phyloP scores from a whole-genome alignment of 306 rosid genomes.

The cucumber (Cucumis sativus) region DNA sequence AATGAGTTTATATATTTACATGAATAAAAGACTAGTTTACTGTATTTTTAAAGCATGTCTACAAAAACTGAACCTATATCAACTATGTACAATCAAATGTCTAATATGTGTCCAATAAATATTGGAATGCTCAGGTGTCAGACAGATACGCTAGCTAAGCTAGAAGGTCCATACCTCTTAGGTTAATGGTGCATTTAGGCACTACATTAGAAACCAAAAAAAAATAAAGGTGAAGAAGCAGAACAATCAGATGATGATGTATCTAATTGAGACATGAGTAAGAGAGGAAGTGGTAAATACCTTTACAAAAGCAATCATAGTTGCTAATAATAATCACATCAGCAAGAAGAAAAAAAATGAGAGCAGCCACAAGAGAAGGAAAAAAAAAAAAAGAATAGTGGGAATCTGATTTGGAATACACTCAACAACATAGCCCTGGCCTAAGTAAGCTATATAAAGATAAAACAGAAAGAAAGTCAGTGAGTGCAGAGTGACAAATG shows the following conservation, averaged over 20 bases:
- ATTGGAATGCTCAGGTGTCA: too few relatives aligned
- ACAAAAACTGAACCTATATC: too few relatives aligned
- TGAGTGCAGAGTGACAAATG: slow-evolving; percentile 3
- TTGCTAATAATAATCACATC: neutral
- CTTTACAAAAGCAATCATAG: neutral
- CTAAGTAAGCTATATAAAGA: neutral
- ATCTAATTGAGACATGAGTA: neutral
- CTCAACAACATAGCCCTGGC: neutral
- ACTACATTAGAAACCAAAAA: neutral
- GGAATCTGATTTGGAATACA: slow-evolving; percentile 1
- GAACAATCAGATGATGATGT: neutral
- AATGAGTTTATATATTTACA: too few relatives aligned
- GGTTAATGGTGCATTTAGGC: neutral
- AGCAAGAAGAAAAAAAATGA: neutral
- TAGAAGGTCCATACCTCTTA: too few relatives aligned
- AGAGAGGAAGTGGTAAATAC: neutral
- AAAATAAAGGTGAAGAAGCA: neutral
- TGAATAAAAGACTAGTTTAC: too few relatives aligned
- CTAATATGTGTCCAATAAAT: too few relatives aligned
- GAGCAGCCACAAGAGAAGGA: neutral
- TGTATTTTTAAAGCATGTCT: too few relatives aligned
- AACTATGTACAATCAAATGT: too few relatives aligned
- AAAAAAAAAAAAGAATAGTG: neutral
- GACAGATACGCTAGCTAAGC: too few relatives aligned
- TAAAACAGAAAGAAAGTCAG: neutral